These are phyloP conservation scores for Brettanomyces sp. DNA, from an alignment of 805 yeast genomes.

Conservation along the genomic window DNA sequence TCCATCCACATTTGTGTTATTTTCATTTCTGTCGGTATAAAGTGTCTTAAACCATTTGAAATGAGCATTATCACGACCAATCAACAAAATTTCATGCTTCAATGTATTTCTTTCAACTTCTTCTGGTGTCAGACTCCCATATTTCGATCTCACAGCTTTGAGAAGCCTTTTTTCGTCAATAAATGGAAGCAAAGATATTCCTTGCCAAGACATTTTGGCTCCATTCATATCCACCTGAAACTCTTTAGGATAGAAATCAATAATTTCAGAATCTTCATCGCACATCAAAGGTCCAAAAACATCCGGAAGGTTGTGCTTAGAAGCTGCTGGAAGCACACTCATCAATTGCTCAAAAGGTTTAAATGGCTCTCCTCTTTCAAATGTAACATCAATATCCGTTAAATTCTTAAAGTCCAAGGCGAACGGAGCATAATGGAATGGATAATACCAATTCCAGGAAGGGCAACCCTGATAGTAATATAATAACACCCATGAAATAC, in stretches of 20 bases:
- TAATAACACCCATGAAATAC: slow-evolving; percentile 91
- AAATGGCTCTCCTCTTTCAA: slow-evolving; percentile 68
- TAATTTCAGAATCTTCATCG: slow-evolving; percentile 67
- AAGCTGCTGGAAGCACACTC: slow-evolving; percentile 93
- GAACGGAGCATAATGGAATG: slow-evolving; percentile 96
- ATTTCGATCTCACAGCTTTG: slow-evolving; percentile 55
- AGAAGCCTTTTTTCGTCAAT: slow-evolving; percentile 76
- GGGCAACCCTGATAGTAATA: slow-evolving; percentile 98
- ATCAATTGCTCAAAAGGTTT: slow-evolving; percentile 87
- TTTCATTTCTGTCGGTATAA: slow-evolving; percentile 35
- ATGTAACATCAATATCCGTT: slow-evolving; percentile 42
- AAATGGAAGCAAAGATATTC: slow-evolving; percentile 81
- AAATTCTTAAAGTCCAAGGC: slow-evolving; percentile 71
- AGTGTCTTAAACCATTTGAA: slow-evolving; percentile 31
- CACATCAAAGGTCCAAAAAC: slow-evolving; percentile 78
- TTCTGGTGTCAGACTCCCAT: slow-evolving; percentile 51
- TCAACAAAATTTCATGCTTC: slow-evolving; percentile 59
- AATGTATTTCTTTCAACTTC: slow-evolving; percentile 63
- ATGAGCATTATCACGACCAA: slow-evolving; percentile 54
- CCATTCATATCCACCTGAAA: slow-evolving; percentile 94
- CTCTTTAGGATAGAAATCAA: slow-evolving; percentile 84
- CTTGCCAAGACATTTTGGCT: slow-evolving; percentile 91
- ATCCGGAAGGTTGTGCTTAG: slow-evolving; percentile 77
- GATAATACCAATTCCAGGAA: slow-evolving; percentile 97
- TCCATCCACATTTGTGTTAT: slow-evolving; percentile 11